A percentile compares a stretch with the other conserved stretches of the same genome.
These are phyloP conservation scores for Gossypium gossypioides DNA, from an alignment of 441 rosid genomes.

Conservation along the genomic window DNA sequence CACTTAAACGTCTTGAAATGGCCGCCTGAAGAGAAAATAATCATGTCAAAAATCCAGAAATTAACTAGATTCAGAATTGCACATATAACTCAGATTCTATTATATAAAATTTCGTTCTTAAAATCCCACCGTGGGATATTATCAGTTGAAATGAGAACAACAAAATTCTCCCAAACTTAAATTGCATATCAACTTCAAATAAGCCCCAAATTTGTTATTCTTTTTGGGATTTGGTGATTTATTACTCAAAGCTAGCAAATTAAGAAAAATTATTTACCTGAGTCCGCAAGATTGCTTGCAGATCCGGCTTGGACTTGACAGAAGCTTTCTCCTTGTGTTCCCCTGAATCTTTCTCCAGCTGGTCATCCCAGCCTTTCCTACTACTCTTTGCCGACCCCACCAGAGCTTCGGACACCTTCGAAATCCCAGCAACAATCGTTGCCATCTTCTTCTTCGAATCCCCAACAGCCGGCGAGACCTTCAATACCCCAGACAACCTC, in stretches of 20 bases:
- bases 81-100: background rate
- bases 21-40: conserved; percentile 49
- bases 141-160: background rate
- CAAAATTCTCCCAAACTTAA: background rate
- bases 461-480: conserved; percentile 48
- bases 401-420: conserved; percentile 57
- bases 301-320: conserved; percentile 43
- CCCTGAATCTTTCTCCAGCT: conserved; percentile 14
- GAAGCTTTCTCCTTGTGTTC: conserved; percentile 47
- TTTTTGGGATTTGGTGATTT: background rate
- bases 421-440: conserved; percentile 47
- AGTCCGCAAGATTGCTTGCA: conserved; percentile 65
- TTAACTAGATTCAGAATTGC: background rate
- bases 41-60: background rate
- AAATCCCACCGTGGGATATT: background rate
- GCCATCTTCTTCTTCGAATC: conserved; percentile 88
- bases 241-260: background rate
- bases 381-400: conserved; percentile 42
- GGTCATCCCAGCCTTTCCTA: conserved; percentile 74
- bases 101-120: background rate
- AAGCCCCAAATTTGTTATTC: background rate
- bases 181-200: background rate
- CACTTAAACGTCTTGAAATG: conserved; percentile 74
- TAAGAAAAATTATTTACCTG: conserved; percentile 36
- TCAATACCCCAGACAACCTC: conserved; percentile 62